Evolutionary conservation across 345 rosid genomes (phyloP), one percentile per base, ranked within the genome.

Genomic region (Acer campestre): DNA sequence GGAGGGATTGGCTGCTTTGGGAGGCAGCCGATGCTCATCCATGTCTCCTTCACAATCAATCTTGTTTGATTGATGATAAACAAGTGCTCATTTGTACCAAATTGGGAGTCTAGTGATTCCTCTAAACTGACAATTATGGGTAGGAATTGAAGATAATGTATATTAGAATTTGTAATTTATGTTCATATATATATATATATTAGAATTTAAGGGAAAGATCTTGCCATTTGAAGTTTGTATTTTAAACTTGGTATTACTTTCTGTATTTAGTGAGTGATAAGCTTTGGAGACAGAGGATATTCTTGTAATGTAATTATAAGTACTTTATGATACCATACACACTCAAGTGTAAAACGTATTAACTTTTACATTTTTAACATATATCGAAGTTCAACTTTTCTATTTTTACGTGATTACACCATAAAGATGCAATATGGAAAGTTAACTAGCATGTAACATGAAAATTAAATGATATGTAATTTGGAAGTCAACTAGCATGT

Each of bases 41-140:
- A 0, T 96, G 97, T 94, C 75, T 94, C 95, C 75, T 91, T 94
- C 95, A 92, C 99, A 5, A 94, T 96, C 89, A 95, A 91, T 86
- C 85, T 95, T 79, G 86, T 81, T 40, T 95, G 85, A 93, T 78
- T 22, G 58, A 71, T 42, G 62, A 42, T 5, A 17, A 10, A 44
- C 3, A 22, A 74, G 73, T 75, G 31, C 59, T 56, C 49, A 61
- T 51, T 42, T 63, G 16, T 27, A 17, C 61, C 55, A 63, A 70
- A 44, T 67, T 82, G 58, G 67, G 4, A 17, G 68, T 29, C 70
- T 46, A n/a, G 59, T 78, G 38, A 77, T 75, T 80, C 53, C 44
- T 56, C 75, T 51, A 16, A 20, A 81, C 46, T 1, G 42, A 56
- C 79, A 78, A 78, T 78, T 80, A 88, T 67, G 75, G 79, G 61